A percentile compares a stretch with the other conserved stretches of the same genome.
These are phyloP conservation scores for Barbarea vulgaris DNA, from an alignment of 345 rosid genomes.

Conservation along the genomic window DNA sequence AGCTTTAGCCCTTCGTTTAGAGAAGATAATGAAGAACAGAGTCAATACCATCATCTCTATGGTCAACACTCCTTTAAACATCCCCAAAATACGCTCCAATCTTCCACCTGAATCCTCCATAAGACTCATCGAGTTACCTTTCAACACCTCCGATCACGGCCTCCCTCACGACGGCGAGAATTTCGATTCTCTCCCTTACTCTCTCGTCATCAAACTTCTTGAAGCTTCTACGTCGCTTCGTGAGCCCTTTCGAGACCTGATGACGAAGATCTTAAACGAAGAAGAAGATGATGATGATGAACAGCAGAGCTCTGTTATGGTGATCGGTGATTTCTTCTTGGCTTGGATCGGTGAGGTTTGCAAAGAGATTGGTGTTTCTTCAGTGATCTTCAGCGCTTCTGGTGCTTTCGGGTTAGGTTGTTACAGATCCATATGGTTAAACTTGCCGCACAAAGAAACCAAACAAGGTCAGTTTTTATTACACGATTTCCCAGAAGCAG, in stretches of 20 bases:
- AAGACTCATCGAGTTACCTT: slow-evolving; percentile 60
- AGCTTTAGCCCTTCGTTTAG: slow-evolving; percentile 65
- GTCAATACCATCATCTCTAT: slow-evolving; percentile 40
- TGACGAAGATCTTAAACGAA: slow-evolving; percentile 12
- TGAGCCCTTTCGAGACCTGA: slow-evolving; percentile 46
- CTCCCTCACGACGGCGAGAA: slow-evolving; percentile 74
- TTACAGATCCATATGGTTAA: slow-evolving; percentile 59
- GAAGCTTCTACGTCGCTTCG: slow-evolving; percentile 59
- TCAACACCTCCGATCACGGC: slow-evolving; percentile 61
- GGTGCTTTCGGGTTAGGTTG: slow-evolving; percentile 54
- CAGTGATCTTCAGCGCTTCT: slow-evolving; percentile 48
- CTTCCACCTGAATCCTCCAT: slow-evolving; percentile 58
- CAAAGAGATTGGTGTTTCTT: slow-evolving; percentile 52
- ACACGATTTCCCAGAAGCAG: slow-evolving; percentile 60
- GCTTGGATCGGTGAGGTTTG: slow-evolving; percentile 67
- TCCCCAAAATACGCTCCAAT: slow-evolving; percentile 49
- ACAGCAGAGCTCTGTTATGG: slow-evolving; percentile 41
- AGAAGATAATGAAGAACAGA: slow-evolving; percentile 33
- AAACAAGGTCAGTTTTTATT: slow-evolving; percentile 47
- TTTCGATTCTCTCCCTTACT: slow-evolving; percentile 68
- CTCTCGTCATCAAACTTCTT: slow-evolving; percentile 52
- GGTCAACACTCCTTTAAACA: slow-evolving; percentile 66
- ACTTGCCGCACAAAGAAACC: slow-evolving; percentile 45
- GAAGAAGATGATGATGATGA: slow-evolving; percentile 18
- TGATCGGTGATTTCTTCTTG: slow-evolving; percentile 62